Evolutionary conservation across 1,284 basidiomycete genomes (phyloP).

Genomic region (Trichosporon coremiiforme): DNA sequence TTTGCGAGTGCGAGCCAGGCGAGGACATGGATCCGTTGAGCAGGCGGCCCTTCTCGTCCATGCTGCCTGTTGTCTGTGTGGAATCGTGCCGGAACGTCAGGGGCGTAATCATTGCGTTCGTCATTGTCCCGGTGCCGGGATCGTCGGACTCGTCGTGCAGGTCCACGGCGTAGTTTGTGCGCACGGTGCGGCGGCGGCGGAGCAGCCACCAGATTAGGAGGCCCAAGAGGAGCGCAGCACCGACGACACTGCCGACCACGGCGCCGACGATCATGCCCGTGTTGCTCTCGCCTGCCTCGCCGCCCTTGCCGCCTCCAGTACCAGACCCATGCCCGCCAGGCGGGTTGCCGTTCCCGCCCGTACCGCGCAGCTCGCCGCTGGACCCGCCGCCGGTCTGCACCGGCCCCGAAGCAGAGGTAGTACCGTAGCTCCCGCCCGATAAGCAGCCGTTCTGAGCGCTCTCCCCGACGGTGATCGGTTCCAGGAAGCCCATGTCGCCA

Average conservation of each 20-base stretch:
- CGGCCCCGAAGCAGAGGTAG: neutral
- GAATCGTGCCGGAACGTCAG: neutral
- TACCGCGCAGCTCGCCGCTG: neutral
- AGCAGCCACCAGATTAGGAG: neutral
- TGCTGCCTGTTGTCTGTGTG: neutral
- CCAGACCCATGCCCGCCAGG: neutral
- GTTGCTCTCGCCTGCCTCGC: neutral
- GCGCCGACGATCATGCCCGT: neutral
- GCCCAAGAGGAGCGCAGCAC: neutral
- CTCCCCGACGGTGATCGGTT: neutral
- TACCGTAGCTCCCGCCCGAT: neutral
- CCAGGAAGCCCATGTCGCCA: neutral
- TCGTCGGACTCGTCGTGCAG: neutral
- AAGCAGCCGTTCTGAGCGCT: neutral
- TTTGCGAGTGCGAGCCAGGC: neutral
- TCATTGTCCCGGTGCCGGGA: neutral
- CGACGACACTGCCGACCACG: neutral
- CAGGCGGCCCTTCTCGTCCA: neutral
- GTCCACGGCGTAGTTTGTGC: slow-evolving; percentile 5
- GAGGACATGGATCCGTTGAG: neutral
- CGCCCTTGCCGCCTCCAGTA: neutral
- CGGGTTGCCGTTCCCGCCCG: neutral
- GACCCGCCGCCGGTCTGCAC: neutral
- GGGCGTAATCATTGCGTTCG: neutral
- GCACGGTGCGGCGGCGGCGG: neutral